phyloP scores from a whole-genome alignment of 768 basidiomycete species.

The Suillus discolor region DNA sequence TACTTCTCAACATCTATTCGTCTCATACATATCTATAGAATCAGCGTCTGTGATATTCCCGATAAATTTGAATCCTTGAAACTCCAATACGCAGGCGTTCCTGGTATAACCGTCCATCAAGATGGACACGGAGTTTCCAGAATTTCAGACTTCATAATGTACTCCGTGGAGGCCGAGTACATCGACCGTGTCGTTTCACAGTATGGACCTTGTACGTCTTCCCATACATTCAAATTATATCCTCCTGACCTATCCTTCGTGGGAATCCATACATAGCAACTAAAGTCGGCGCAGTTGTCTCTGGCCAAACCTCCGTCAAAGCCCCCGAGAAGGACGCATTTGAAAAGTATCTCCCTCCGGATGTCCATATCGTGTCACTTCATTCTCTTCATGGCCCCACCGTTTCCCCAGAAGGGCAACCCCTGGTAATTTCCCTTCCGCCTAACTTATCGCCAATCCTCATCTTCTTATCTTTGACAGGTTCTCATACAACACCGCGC shows the following conservation, averaged over 20 bases:
- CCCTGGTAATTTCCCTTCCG: constrained; percentile 59
- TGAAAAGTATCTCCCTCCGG: constrained; percentile 81
- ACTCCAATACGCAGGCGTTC: constrained; percentile 56
- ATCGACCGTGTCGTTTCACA: constrained; percentile 81
- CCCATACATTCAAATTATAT: not conserved
- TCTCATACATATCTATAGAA: constrained; percentile 47
- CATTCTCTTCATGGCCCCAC: constrained; percentile 95
- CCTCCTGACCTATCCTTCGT: constrained; percentile 8
- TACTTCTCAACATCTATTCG: constrained; percentile 19
- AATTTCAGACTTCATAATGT: constrained; percentile 90
- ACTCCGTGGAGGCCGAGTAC: constrained; percentile 91
- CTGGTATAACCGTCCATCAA: constrained; percentile 66
- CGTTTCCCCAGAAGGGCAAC: constrained; percentile 87
- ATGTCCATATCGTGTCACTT: constrained; percentile 88
- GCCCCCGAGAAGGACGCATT: constrained; percentile 91
- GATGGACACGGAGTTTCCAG: constrained; percentile 90
- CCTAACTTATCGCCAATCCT: not conserved
- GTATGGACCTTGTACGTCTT: constrained; percentile 84
- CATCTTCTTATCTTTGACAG: constrained; percentile 41
- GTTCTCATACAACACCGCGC: constrained; percentile 89
- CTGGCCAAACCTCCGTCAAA: constrained; percentile 97
- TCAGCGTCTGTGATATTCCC: constrained; percentile 87
- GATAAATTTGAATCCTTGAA: constrained; percentile 67
- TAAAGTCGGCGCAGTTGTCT: constrained; percentile 88
- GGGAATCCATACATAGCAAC: constrained; percentile 59